Conservation (phyloP, 768 basidiomycete species). For the Boletus rubroflammeus region DNA sequence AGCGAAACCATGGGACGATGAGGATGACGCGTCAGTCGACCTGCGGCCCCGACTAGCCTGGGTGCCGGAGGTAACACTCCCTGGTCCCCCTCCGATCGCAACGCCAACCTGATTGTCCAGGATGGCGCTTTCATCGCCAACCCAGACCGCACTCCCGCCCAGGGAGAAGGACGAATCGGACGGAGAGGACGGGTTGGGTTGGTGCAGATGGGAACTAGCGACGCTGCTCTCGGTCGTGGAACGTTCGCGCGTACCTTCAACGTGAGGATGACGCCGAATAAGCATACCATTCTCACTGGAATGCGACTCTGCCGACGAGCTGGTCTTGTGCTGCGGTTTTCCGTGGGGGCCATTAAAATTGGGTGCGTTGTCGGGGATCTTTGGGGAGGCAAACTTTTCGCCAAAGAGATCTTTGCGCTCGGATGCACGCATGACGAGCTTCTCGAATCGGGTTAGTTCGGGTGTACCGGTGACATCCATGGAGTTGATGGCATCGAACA, state of each 20-base stretch:
- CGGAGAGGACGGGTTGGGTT: conserved; percentile 47
- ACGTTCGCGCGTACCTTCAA: conserved; percentile 36
- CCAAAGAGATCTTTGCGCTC: conserved; percentile 91
- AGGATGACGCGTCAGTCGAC: conserved; percentile 71
- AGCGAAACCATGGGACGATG: conserved; percentile 51
- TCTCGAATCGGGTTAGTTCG: conserved; percentile 73
- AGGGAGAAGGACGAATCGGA: conserved; percentile 73
- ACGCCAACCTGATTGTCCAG: conserved; percentile 41
- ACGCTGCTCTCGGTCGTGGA: conserved; percentile 40
- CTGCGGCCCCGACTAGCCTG: conserved; percentile 49
- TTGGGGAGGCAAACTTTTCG: conserved; percentile 62
- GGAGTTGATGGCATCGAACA: conserved; percentile 91
- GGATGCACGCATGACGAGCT: conserved; percentile 82
- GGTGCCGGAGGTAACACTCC: conserved; percentile 44
- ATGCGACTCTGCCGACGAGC: conserved; percentile 58
- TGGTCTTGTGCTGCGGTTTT: conserved; percentile 42
- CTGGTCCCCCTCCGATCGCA: conserved; percentile 42
- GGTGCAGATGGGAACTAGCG: conserved; percentile 29
- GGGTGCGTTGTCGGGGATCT: conserved; percentile 16
- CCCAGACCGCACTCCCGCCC: conserved; percentile 82
- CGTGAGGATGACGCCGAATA: conserved; percentile 30
- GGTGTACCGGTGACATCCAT: conserved; percentile 86
- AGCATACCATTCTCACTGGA: conserved; percentile 68
- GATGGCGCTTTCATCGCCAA: conserved; percentile 66
- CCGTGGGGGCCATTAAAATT: conserved; percentile 9